Base-by-base conservation (phyloP, 192 early-diverging fungal genomes). In the Chytriomyces confervae region DNA sequence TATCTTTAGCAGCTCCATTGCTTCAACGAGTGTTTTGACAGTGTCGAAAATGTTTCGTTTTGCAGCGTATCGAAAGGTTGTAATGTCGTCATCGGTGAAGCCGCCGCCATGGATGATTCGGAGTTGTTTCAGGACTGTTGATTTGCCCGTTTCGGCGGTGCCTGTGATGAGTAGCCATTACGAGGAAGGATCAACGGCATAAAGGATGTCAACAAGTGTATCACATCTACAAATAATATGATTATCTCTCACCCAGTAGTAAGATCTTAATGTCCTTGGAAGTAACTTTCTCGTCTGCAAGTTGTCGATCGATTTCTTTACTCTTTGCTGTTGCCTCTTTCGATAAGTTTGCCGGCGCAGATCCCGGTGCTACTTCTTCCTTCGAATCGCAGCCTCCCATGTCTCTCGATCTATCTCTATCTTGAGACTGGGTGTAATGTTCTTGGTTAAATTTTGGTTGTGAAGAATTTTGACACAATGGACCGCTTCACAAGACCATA, bases 81-180 rank as follows among this genome's bases (percentile, higher is more conserved):
- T 92, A 62, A 92, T 88, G 85, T 98, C 97, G 44, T 95, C 93
- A 44, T 86, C 81, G 53, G 91, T 92, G 86, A 95, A 98, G 18
- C 97, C 97, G 72, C 91, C 92, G 76, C 94, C 97, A 82, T 98
- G 96, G 76, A 98, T 97, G 66, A 98, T 89, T 83, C 95, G 95
- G 93, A 98, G 96, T 80, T 98, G 97, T 83, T 98, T 98, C 65
- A 98, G 86, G 79, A 98, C 95, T n/a, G 97, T 98, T 57, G 92
- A 93, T 85, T 98, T 98, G 63, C 97, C 97, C 6, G 97, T 96
- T 85, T 98, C 97, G 77, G 96, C 97, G 51, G 97, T 95, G 77
- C 93, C 94, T 93, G 78, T 72, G 9, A 51, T 20, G 27, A 43
- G 1, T 18, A 4, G 71, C 5, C 29, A 44, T 24, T 11, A 72